Evolutionary conservation across 768 basidiomycete species (phyloP).

Genomic region (Kwoniella europaea): DNA sequence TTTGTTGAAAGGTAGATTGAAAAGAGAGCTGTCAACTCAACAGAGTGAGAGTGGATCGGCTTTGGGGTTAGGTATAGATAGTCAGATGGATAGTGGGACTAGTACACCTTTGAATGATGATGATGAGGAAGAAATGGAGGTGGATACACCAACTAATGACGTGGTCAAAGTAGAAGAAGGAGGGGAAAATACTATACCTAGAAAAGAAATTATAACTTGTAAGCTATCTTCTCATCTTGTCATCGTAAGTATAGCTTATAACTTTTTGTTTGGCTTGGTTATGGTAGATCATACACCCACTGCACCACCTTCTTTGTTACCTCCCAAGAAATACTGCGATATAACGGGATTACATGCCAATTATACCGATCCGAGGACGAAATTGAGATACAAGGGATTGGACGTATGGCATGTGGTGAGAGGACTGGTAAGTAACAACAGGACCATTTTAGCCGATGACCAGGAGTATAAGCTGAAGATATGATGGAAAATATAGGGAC

Average conservation of each 20-base stretch:
- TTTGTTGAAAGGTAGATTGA: conserved; percentile 18
- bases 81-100: conserved; percentile 16
- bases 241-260: neutral
- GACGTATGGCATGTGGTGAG: conserved; percentile 60
- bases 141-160: conserved; percentile 7
- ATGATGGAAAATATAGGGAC: conserved; percentile 37
- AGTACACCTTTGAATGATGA: conserved; percentile 27
- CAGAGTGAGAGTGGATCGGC: neutral
- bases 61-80: conserved; percentile 12
- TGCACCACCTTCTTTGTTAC: conserved; percentile 59
- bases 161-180: conserved; percentile 1
- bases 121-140: conserved; percentile 28
- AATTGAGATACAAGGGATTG: conserved; percentile 58
- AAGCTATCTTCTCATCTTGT: conserved; percentile 16
- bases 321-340: conserved; percentile 62
- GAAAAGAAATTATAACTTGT: conserved; percentile 56
- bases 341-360: conserved; percentile 60
- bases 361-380: conserved; percentile 59
- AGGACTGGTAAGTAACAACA: conserved; percentile 47
- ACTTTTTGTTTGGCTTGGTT: neutral
- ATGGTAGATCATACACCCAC: conserved; percentile 53
- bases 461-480: neutral
- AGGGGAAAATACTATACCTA: conserved; percentile 14
- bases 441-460: neutral
- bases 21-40: neutral